These are phyloP conservation scores for Limnomonas spitsbergensis DNA, from an alignment of 139 green algal genomes.

Conservation along the genomic window DNA sequence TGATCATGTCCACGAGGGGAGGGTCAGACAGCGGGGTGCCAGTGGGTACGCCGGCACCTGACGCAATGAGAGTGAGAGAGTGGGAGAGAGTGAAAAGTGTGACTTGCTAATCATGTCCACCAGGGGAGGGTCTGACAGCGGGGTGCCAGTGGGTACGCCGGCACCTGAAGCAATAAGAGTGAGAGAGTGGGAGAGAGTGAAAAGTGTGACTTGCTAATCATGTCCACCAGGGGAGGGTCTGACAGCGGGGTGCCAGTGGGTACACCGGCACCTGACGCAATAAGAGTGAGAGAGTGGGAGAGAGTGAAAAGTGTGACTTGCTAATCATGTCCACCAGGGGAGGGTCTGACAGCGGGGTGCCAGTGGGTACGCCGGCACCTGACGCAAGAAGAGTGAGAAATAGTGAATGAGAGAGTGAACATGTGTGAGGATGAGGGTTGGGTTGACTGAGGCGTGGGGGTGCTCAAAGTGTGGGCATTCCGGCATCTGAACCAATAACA, in stretches of 20 bases:
- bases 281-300: not conserved
- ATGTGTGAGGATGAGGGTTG: no score
- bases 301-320: constrained; percentile 36
- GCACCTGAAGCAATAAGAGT: constrained; percentile 54
- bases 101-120: constrained; percentile 82
- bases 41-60: constrained; percentile 74
- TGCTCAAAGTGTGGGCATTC: no score
- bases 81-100: not conserved
- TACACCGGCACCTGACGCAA: constrained; percentile 70
- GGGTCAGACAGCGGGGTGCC: constrained; percentile 88
- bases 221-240: constrained; percentile 85
- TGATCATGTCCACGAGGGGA: constrained; percentile 86
- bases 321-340: constrained; percentile 85
- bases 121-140: constrained; percentile 83
- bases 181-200: not conserved
- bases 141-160: constrained; percentile 83
- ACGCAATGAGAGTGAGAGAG: constrained; percentile 7
- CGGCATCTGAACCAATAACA: no score
- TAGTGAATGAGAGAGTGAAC: not conserved
- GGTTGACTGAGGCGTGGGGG: no score
- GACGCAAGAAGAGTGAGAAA: constrained; percentile 33
- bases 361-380: constrained; percentile 74
- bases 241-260: constrained; percentile 85
- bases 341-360: constrained; percentile 85
- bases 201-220: constrained; percentile 68